phyloP scores from a whole-genome alignment of 441 rosid species.

The Populus tomentosa region DNA sequence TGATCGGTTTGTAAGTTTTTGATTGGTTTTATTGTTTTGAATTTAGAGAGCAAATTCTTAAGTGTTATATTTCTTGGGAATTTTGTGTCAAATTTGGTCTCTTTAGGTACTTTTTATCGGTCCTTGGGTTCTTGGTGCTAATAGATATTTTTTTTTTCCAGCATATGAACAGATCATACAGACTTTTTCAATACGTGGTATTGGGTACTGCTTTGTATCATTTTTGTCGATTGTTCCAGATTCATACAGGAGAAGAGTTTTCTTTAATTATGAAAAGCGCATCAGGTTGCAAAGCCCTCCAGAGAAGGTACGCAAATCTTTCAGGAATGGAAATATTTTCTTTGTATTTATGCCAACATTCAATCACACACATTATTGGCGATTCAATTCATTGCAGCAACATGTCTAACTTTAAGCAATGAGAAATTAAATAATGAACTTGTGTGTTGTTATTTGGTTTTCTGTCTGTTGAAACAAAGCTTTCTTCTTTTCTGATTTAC shows the following conservation, averaged over 20 bases:
- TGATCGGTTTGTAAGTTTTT: not conserved
- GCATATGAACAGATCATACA: not conserved
- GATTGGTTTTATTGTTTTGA: not conserved
- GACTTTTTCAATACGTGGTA: not conserved
- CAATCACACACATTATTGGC: not conserved
- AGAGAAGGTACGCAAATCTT: slow-evolving; percentile 41
- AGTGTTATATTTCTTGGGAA: not conserved
- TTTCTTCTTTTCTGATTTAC: not conserved
- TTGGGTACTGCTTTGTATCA: not conserved
- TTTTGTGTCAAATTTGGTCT: not conserved
- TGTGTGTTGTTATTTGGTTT: not conserved
- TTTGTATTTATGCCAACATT: not conserved
- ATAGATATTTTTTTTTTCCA: not conserved
- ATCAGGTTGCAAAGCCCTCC: slow-evolving; percentile 54
- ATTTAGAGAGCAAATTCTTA: not conserved
- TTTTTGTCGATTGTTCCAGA: slow-evolving; percentile 27
- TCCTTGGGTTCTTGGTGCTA: not conserved
- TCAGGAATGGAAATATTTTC: not conserved
- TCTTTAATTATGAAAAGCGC: slow-evolving; percentile 69
- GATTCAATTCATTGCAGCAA: not conserved
- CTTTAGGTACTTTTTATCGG: not conserved
- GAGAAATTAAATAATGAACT: not conserved
- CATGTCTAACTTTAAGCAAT: not conserved
- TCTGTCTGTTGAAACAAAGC: not conserved
- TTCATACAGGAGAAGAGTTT: slow-evolving; percentile 50